Base-by-base conservation (phyloP, 371 early-diverging fungal species). In the Lichtheimia hyalospora region DNA sequence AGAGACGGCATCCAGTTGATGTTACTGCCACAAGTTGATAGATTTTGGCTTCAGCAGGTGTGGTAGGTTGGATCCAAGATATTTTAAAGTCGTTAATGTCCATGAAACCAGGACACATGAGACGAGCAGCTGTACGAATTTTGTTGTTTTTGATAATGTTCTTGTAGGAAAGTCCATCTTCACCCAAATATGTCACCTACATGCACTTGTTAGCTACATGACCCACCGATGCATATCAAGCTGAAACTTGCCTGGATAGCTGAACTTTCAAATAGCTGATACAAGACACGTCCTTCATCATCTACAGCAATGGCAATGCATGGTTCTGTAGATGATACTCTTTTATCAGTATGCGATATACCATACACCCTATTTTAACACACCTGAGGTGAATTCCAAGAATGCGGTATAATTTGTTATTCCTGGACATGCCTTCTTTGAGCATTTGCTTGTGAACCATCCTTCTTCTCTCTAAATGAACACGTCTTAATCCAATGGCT, bases 381-480 rank as follows among this genome's bases (percentile, higher is more conserved):
- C 49, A 64, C 64, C 57, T 44, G 59, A 23, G 16, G 58, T 46
- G 42, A 12, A 27, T 21, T 28, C 65, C 18, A 20, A 73, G 28
- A 23, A 69, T 64, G 5, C 50, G 25, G 6, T 62, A 39, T 23
- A 48, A 15, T 12, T 39, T 10, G 48, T 54, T 7, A 42, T 52
- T 15, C 62, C 23, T 23, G 67, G 62, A 24, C 66, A 72, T 15
- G 70, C 13, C 21, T 82, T 75, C 69, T 92, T 92, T 16, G 83
- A 78, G 60, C 92, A 89, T 62, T 83, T 87, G 50, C 88, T 80
- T 5, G 82, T 84, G 62, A 95, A 89, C 93, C 94, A 94, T 4
- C 91, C 90, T 53, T 95, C 97, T 57, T 86, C 85, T 25, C 83
- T 69, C 70, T 71, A 62, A 21, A 49, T 46, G 6, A 44, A 18